phyloP scores from a whole-genome alignment of 2,329 filamentous ascomycete genomes.

The Juglanconis juglandina region DNA sequence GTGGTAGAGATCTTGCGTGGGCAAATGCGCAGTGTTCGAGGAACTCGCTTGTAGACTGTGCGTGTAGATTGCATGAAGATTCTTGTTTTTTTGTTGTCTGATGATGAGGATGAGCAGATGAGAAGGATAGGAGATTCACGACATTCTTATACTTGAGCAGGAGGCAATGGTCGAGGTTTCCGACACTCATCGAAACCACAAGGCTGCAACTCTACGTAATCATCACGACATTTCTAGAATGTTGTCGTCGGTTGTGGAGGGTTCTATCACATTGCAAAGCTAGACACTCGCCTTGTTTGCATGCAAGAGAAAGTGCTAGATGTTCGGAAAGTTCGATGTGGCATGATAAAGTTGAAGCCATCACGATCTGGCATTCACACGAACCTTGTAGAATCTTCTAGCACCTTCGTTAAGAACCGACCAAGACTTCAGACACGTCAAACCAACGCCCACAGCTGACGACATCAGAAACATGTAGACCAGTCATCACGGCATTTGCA shows the following conservation, averaged over 20 bases:
- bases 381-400: conserved; percentile 24
- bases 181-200: conserved; percentile 12
- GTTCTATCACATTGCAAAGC: conserved; percentile 19
- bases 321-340: neutral
- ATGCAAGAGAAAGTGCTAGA: conserved; percentile 1
- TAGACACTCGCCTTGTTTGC: neutral
- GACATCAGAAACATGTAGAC: too few species aligned
- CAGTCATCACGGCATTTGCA: too few species aligned
- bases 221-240: conserved; percentile 8
- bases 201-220: conserved; percentile 17
- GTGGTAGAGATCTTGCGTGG: conserved; percentile 7
- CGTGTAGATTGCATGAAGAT: conserved; percentile 15
- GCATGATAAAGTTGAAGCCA: neutral
- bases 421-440: neutral
- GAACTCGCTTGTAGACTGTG: conserved; percentile 15
- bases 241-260: conserved; percentile 7
- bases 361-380: conserved; percentile 19
- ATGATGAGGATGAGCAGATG: neutral
- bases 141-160: conserved; percentile 14
- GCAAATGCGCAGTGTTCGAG: conserved; percentile 14
- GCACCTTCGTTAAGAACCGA: neutral
- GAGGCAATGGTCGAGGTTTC: conserved; percentile 1
- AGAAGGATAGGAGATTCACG: neutral
- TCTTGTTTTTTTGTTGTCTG: conserved; percentile 2
- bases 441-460: too few species aligned